Conservation (phyloP, 1,139 yeast species). For the Candida sp. region DNA sequence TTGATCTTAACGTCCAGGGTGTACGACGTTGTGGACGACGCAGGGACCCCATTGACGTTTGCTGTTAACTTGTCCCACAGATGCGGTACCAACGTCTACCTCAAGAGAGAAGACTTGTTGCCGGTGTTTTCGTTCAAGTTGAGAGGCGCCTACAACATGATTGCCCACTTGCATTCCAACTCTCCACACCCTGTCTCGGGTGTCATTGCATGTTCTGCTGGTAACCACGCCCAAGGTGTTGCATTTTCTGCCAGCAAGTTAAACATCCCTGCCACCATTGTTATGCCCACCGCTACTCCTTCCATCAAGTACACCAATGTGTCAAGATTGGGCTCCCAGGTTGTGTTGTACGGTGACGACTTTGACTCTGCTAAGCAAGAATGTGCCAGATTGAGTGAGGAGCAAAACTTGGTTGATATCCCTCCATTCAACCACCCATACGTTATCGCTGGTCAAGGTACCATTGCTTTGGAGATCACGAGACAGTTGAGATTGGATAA, state of each 20-base stretch:
- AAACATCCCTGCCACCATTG: conserved; percentile 93
- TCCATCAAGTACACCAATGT: conserved; percentile 93
- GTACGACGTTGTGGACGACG: conserved; percentile 83
- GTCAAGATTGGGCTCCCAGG: conserved; percentile 90
- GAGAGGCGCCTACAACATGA: conserved; percentile 98
- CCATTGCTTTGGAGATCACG: conserved; percentile 90
- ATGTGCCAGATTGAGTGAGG: conserved; percentile 70
- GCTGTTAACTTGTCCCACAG: conserved; percentile 81
- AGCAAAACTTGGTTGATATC: conserved; percentile 80
- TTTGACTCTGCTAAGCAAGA: conserved; percentile 93
- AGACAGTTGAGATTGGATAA: conserved; percentile 84
- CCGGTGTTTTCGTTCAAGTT: conserved; percentile 97
- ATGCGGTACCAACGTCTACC: conserved; percentile 69
- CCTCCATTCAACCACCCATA: conserved; percentile 99
- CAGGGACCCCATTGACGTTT: conserved; percentile 80
- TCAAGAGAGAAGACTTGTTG: conserved; percentile 90
- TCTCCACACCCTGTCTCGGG: conserved; percentile 71
- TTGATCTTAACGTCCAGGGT: conserved; percentile 90
- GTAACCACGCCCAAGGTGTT: conserved; percentile 99
- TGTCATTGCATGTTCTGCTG: conserved; percentile 98
- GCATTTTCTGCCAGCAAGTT: conserved; percentile 88
- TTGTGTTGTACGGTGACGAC: conserved; percentile 91
- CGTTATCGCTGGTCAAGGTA: conserved; percentile 99
- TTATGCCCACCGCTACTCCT: conserved; percentile 98
- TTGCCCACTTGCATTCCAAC: conserved; percentile 72